Conservation (phyloP, 2,329 filamentous ascomycete species). For the Allantophomopsis lycopodina region DNA sequence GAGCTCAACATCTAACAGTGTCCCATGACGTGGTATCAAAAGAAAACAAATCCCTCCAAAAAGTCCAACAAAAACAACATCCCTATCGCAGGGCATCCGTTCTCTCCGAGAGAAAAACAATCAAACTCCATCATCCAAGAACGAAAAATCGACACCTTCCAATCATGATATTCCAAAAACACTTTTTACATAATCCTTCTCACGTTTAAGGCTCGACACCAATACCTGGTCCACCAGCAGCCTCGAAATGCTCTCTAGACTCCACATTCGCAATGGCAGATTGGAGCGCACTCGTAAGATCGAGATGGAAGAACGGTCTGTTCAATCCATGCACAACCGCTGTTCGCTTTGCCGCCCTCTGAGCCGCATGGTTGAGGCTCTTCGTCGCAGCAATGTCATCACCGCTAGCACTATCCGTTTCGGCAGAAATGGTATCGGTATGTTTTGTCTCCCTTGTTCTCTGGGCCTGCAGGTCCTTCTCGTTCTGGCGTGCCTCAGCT, state of each 20-base stretch:
- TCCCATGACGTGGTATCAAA: too few relatives aligned
- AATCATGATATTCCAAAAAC: too few relatives aligned
- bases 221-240: slow-evolving; percentile 11
- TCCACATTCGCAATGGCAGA: slow-evolving; percentile 73
- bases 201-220: slow-evolving; percentile 6
- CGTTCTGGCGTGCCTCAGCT: slow-evolving; percentile 51
- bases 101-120: too few relatives aligned
- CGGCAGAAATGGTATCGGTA: slow-evolving; percentile 10
- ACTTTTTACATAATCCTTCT: too few relatives aligned
- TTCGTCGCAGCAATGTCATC: slow-evolving; percentile 7
- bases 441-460: slow-evolving; percentile 6
- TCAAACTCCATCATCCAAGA: too few relatives aligned
- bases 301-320: slow-evolving; percentile 84
- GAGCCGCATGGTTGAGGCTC: neutral
- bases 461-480: slow-evolving; percentile 24
- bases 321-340: slow-evolving; percentile 77
- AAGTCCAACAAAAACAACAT: too few relatives aligned
- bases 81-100: too few relatives aligned
- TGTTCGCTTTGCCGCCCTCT: slow-evolving; percentile 27
- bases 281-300: slow-evolving; percentile 78
- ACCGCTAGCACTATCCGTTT: slow-evolving; percentile 3
- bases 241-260: slow-evolving; percentile 26
- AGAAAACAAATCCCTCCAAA: too few relatives aligned
- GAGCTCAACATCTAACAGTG: too few relatives aligned
- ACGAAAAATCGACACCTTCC: too few relatives aligned